Evolutionary conservation across 495 filamentous ascomycete genomes (phyloP), one percentile per base, ranked within the genome.

Genomic region (Neurospora africana): DNA sequence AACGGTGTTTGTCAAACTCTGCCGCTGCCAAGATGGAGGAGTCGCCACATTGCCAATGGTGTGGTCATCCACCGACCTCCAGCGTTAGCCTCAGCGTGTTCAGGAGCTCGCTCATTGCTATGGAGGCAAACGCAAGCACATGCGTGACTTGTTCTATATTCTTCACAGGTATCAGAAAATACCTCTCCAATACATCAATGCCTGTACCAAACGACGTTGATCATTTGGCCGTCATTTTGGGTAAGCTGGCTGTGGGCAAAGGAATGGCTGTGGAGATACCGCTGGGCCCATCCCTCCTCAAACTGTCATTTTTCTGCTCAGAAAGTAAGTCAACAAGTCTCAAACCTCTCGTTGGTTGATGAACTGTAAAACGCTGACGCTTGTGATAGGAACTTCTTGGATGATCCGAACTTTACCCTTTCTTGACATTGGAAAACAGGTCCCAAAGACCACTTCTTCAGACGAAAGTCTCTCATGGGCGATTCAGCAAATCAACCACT

Each of bases 391-490:
- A n/a, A n/a, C n/a, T n/a, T n/a, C n/a, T 0, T 74, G 72, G 72
- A 21, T 74, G 0, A 0, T 7, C 2, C 27, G 69, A 15, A 39
- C 33, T 23, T 6, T 74, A 0, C 72, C 72, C 2, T 65, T 68
- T 10, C 40, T 74, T 5, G 35, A 40, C 0, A 2, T 69, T 3
- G 65, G 69, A 23, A 30, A 41, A 15, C 23, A 58, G 41, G 21
- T 74, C 37, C 72, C 72, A 7, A 0, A 17, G 0, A 23, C 35
- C 17, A 72, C 70, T 3, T 40, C 27, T 15, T 72, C 72, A 10
- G 40, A 71, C 17, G 70, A 72, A 7, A 74, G 65, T 33, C 8
- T 72, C 0, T 19, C 13, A 27, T 74, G 72, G 72, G 72, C 70
- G 2, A 38, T 44, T 8, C 41, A 44, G 17, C 61, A 72, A 1